Evolutionary conservation across 805 yeast species (phyloP).

Genomic region (Schizosaccharomyces pombe): ASM294v3 CU329670.1:4317001-4317500

Average conservation of each 20-base stretch:
- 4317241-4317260: conserved; percentile 12
- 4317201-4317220: conserved; percentile 8
- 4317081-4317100: background rate
- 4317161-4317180: conserved; percentile 3
- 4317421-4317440: background rate
- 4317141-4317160: background rate
- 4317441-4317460: background rate
- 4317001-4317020: background rate
- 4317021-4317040: background rate
- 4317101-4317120: conserved; percentile 3
- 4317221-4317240: conserved; percentile 10
- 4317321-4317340: conserved; percentile 1
- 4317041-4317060: background rate
- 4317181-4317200: conserved; percentile 16
- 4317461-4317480: conserved; percentile 35
- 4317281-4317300: background rate
- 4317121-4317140: background rate
- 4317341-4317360: conserved; percentile 17
- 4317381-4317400: background rate
- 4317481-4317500: conserved; percentile 72
- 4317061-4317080: background rate
- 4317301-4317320: background rate
- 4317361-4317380: conserved; percentile 11
- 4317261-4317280: background rate
- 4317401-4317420: conserved; percentile 7